Percentiles rank a stretch among this genome's conserved stretches.
Evolutionary conservation across 345 rosid species (phyloP).

Genomic region (Aethionema arabicum): DNA sequence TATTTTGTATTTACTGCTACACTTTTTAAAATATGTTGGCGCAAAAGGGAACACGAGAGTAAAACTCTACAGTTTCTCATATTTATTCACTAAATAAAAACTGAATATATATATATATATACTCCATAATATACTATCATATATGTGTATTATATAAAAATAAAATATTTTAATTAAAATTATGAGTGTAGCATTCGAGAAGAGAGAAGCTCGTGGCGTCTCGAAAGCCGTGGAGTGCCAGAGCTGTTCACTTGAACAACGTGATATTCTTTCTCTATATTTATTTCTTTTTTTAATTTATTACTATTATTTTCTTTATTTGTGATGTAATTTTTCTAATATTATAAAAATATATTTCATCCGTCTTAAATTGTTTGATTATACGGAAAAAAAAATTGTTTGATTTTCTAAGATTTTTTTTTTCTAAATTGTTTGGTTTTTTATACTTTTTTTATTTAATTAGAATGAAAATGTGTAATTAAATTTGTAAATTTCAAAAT

Average conservation of each 20-base stretch:
- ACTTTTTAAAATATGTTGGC: constrained; percentile 27
- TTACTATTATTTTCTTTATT: constrained; percentile 1
- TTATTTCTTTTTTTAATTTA: background rate
- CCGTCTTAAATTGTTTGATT: no score
- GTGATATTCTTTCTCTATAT: constrained; percentile 44
- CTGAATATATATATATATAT: no score
- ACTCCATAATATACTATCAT: no score
- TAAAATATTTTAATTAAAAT: background rate
- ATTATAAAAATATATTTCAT: no score
- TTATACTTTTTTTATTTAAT: no score
- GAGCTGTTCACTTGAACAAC: constrained; percentile 42
- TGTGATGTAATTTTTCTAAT: constrained; percentile 9
- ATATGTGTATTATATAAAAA: no score
- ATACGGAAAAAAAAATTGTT: no score
- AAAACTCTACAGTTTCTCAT: constrained; percentile 15
- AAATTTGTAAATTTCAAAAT: no score
- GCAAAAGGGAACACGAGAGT: constrained; percentile 28
- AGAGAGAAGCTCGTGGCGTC: constrained; percentile 46
- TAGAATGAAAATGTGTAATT: no score
- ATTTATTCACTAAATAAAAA: background rate
- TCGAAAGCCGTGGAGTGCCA: constrained; percentile 41
- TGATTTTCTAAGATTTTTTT: no score
- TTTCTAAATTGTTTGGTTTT: no score
- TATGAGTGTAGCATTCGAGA: constrained; percentile 45
- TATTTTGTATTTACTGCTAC: constrained; percentile 12